Evolutionary conservation across 2,329 filamentous ascomycete species (phyloP), one percentile per base, ranked within the genome.

Genomic region (Colletotrichum brevisporum): DNA sequence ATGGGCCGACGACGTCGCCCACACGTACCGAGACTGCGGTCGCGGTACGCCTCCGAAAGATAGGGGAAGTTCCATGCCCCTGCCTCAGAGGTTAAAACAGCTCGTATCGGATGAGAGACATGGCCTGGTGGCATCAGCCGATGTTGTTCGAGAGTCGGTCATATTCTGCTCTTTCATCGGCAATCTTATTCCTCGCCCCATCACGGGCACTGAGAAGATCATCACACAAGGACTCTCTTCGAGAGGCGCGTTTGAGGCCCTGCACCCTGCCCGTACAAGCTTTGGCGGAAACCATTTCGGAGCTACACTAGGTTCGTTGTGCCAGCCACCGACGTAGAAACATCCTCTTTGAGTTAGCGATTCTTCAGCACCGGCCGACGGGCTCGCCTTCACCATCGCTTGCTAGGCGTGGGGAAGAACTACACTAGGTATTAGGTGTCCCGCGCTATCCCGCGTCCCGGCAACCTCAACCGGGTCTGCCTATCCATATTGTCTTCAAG

Each of bases 311-410:
- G n/a, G 48, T 68, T 64, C 18, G 53, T 53, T 26, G 8, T 6
- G 26, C 39, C 54, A 36, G 54, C 54, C 66, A 69, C 66, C 47
- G 41, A 66, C 54, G 50, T 65, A 21, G 48, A 48, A 10, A n/a
- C 5, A 39, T 15, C 47, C 12, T 36, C 47, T 45, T 54, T 15
- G 15, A 52, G 60, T 56, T 64, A 68, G 60, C 13, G 15, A 51
- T 64, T 68, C 65, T 68, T 68, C 65, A 67, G 27, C 65, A 41
- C n/a, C 39, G 52, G 60, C 27, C 41, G 41, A 27, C 27, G 9
- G 47, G 41, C 24, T 43, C 41, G 50, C 21, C 31, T 26, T 58
- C 36, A 16, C n/a, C 27, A 53, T 56, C 39, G 27, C 41, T 31
- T 26, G 27, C 10, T 24, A 52, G 60, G 53, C 27, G 39, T 43